These are phyloP conservation scores for Nicotiana undulata DNA, from an alignment of 257 asterid species.

Conservation along the genomic window DNA sequence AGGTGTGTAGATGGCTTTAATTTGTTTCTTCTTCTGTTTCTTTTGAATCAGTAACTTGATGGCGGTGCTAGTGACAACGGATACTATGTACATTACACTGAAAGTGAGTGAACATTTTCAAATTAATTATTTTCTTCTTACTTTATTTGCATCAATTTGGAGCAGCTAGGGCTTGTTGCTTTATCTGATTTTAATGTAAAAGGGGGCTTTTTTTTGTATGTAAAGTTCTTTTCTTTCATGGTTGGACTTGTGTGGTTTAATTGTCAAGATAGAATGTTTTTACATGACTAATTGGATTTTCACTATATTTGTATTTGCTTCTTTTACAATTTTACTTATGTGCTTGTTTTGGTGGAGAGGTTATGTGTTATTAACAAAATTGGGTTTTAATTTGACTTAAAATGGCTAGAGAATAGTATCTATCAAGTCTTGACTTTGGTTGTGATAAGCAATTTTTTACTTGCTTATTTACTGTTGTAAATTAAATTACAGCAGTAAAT, in stretches of 20 bases:
- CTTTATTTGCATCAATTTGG: background rate
- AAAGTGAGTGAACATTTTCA: constrained; percentile 42
- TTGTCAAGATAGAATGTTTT: background rate
- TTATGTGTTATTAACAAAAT: background rate
- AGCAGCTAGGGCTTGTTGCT: background rate
- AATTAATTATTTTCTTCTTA: background rate
- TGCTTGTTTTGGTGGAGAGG: background rate
- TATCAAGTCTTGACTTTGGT: background rate
- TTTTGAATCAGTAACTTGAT: too few relatives aligned
- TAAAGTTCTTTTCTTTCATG: background rate
- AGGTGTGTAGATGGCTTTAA: too few relatives aligned
- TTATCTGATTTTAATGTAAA: background rate
- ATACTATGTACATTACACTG: constrained; percentile 93
- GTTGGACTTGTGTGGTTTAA: background rate
- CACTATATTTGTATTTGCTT: background rate
- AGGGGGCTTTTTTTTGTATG: background rate
- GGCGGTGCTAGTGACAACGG: constrained; percentile 60
- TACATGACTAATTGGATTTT: background rate
- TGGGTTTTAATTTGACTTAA: background rate
- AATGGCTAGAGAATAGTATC: background rate
- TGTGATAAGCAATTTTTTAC: background rate
- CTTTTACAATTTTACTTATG: background rate
- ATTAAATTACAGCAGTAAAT: too few relatives aligned
- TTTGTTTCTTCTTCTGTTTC: too few relatives aligned
- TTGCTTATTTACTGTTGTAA: too few relatives aligned